A percentile compares a stretch with the other conserved stretches of the same genome.
phyloP scores from a whole-genome alignment of 164 flowering plant species.

The Brasenia schreberi region DNA sequence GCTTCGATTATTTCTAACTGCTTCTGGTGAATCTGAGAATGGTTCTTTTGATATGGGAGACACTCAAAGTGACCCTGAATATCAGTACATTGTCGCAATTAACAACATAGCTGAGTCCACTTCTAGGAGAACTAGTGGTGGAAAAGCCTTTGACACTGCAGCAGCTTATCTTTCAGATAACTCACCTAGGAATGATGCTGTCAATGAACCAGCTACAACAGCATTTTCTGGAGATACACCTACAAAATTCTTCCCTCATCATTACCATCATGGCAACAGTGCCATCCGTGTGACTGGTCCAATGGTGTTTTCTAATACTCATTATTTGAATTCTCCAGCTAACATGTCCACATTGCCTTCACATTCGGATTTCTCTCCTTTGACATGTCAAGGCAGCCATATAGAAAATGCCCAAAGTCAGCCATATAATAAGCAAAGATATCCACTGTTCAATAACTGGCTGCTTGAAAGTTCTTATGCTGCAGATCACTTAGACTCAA shows the following conservation, averaged over 20 bases:
- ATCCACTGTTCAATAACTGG: conserved; percentile 10
- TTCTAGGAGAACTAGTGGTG: conserved; percentile 26
- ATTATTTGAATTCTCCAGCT: conserved; percentile 13
- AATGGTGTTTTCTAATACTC: conserved; percentile 10
- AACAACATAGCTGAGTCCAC: conserved; percentile 47
- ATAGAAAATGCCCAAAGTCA: conserved; percentile 8
- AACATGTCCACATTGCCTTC: conserved; percentile 13
- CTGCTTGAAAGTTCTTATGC: conserved; percentile 10
- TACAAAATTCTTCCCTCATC: conserved; percentile 8
- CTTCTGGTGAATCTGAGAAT: conserved; percentile 39
- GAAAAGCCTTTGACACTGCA: conserved; percentile 19
- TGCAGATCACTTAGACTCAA: conserved; percentile 1
- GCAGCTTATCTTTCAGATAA: background rate
- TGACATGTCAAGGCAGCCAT: conserved; percentile 5
- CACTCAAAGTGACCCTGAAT: conserved; percentile 30
- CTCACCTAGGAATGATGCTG: conserved; percentile 1
- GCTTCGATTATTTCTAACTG: conserved; percentile 49
- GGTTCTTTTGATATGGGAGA: conserved; percentile 19
- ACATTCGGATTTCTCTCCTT: conserved; percentile 23
- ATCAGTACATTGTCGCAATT: conserved; percentile 68
- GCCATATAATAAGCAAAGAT: conserved; percentile 17
- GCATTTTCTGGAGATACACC: too few relatives aligned
- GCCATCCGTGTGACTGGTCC: conserved; percentile 9
- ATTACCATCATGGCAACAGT: conserved; percentile 14
- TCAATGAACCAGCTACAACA: too few relatives aligned